phyloP scores from a whole-genome alignment of 2,329 filamentous ascomycete genomes.

The Alternaria consortialis region DNA sequence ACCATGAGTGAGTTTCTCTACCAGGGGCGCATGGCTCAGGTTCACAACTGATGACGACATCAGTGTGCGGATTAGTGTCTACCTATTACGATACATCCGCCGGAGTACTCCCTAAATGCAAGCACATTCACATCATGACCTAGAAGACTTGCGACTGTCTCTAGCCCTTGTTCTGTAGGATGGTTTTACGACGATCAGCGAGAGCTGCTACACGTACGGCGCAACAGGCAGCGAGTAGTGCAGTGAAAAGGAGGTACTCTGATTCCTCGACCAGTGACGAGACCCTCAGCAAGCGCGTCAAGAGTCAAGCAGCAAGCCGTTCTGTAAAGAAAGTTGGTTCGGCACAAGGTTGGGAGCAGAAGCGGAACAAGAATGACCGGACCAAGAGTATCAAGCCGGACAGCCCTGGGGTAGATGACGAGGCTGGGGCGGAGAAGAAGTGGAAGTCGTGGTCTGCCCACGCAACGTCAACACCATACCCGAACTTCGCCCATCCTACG shows the following conservation, averaged over 20 bases:
- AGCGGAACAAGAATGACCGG: not conserved
- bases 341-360: not conserved
- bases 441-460: slow-evolving; percentile 18
- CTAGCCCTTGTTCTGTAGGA: not conserved
- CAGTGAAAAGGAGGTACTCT: not conserved
- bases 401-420: not conserved
- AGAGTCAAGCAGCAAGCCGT: not conserved
- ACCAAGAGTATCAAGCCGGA: not conserved
- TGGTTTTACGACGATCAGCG: not conserved
- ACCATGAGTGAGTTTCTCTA: not conserved
- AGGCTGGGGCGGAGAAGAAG: slow-evolving; percentile 2
- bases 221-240: not conserved
- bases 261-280: not conserved
- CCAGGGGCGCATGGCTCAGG: not conserved
- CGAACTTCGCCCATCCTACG: slow-evolving; percentile 11
- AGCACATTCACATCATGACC: not conserved
- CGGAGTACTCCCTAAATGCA: not conserved
- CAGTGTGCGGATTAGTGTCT: not conserved
- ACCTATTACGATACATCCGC: not conserved
- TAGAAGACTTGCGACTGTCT: not conserved
- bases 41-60: not conserved
- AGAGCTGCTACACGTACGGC: not conserved
- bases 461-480: slow-evolving; percentile 13
- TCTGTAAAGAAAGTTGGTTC: not conserved
- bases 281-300: not conserved